Conservation (phyloP, 2,329 filamentous ascomycete genomes). For the Dactylellina drechsleri region DNA sequence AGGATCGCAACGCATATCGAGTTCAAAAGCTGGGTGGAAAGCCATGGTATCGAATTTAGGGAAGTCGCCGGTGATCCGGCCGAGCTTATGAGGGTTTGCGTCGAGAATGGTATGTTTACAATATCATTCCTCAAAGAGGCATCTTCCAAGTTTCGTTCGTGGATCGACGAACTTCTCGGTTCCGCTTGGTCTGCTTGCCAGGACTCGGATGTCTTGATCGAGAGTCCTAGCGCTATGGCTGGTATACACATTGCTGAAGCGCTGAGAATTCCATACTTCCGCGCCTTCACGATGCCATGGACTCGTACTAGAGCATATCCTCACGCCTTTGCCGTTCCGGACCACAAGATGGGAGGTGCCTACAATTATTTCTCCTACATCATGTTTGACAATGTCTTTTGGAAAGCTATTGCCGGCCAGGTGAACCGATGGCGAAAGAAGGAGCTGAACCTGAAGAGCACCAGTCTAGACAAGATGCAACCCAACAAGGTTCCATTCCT, state of each 20-base stretch:
- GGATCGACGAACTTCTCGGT: constrained; percentile 86
- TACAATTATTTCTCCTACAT: constrained; percentile 97
- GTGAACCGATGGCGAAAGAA: constrained; percentile 92
- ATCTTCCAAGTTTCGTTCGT: constrained; percentile 71
- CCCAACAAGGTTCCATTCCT: constrained; percentile 97
- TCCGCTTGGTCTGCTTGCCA: constrained; percentile 87
- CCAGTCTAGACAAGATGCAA: constrained; percentile 88
- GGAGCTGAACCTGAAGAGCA: constrained; percentile 79
- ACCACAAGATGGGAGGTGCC: constrained; percentile 90
- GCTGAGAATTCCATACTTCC: constrained; percentile 91
- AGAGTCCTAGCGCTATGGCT: constrained; percentile 95
- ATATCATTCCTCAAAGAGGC: constrained; percentile 89
- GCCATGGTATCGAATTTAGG: constrained; percentile 93
- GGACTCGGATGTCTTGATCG: constrained; percentile 87
- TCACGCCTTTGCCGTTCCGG: constrained; percentile 92
- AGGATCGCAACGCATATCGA: constrained; percentile 92
- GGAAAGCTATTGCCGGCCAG: constrained; percentile 90
- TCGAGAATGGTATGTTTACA: constrained; percentile 97
- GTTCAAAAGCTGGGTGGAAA: constrained; percentile 86
- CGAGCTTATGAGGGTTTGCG: constrained; percentile 94
- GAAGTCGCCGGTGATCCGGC: constrained; percentile 89
- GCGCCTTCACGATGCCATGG: constrained; percentile 99
- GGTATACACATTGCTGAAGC: constrained; percentile 98
- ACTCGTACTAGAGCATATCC: constrained; percentile 94
- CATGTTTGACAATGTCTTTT: constrained; percentile 96